phyloP scores from a whole-genome alignment of 345 rosid species.

The Lenwebbia sp. region DNA sequence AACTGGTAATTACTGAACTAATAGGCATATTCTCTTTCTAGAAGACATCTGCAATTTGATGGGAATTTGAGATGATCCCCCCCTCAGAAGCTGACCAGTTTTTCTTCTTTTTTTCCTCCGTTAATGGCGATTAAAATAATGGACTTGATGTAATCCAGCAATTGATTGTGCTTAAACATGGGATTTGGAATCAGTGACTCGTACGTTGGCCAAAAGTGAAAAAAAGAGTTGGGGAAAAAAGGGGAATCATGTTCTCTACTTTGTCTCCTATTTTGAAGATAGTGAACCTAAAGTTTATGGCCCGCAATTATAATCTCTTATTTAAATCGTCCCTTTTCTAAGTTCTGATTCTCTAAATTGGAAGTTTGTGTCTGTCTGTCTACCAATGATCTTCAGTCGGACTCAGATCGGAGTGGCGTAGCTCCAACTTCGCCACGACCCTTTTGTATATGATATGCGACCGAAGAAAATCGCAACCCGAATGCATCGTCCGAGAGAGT shows the following conservation, averaged over 20 bases:
- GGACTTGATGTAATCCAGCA: background rate
- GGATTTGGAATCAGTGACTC: background rate
- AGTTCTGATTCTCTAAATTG: background rate
- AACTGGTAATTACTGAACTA: background rate
- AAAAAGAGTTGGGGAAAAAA: background rate
- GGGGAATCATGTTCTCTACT: background rate
- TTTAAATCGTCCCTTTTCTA: background rate
- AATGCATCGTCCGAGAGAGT: background rate
- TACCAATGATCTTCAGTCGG: background rate
- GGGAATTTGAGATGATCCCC: background rate
- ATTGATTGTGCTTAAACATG: background rate
- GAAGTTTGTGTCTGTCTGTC: background rate
- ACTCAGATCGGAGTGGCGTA: background rate
- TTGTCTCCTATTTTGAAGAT: background rate
- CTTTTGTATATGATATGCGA: background rate
- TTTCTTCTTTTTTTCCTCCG: background rate
- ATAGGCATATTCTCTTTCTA: rapidly evolving
- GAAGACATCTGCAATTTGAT: background rate
- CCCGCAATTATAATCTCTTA: background rate
- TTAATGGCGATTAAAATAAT: background rate
- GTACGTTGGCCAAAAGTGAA: background rate
- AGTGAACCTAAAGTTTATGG: background rate
- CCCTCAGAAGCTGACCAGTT: background rate
- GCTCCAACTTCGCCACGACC: background rate
- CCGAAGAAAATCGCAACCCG: background rate